phyloP scores from a whole-genome alignment of 2,329 filamentous ascomycete genomes.

The Exserohilum turcica region DNA sequence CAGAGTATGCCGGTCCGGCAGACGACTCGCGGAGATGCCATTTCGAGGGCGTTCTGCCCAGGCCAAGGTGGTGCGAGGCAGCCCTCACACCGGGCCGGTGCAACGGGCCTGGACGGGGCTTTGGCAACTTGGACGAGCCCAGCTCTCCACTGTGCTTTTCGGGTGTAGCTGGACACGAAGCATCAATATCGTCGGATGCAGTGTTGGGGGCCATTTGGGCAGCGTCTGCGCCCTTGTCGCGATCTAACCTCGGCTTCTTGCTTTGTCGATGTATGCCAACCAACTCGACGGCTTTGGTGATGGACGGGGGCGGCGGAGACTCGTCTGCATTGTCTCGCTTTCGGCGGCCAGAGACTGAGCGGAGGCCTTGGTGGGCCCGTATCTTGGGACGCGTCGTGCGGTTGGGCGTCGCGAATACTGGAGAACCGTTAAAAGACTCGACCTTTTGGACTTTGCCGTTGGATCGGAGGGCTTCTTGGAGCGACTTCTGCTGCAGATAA shows the following conservation, averaged over 20 bases:
- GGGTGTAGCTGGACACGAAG: constrained; percentile 44
- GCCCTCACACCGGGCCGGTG: constrained; percentile 25
- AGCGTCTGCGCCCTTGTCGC: constrained; percentile 25
- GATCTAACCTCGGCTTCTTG: constrained; percentile 53
- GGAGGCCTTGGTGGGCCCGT: constrained; percentile 24
- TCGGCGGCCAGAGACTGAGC: constrained; percentile 42
- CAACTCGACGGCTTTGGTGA: constrained; percentile 59
- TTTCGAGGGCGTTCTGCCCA: constrained; percentile 18
- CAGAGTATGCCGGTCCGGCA: constrained; percentile 29
- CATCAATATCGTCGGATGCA: constrained; percentile 43
- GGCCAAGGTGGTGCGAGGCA: constrained; percentile 24
- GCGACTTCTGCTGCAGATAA: constrained; percentile 49
- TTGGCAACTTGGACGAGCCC: constrained; percentile 29
- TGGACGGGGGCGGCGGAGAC: constrained; percentile 58
- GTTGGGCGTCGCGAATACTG: constrained; percentile 51
- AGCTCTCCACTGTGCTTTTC: constrained; percentile 43
- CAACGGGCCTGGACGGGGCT: constrained; percentile 22
- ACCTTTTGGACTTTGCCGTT: constrained; percentile 54
- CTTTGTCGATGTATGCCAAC: constrained; percentile 56
- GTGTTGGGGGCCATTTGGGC: constrained; percentile 25
- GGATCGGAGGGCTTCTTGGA: constrained; percentile 51
- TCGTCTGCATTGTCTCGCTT: constrained; percentile 49
- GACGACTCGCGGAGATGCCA: constrained; percentile 36
- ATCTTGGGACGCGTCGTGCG: constrained; percentile 41
- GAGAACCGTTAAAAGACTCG: constrained; percentile 47